A percentile compares a stretch with the other conserved stretches of the same genome.
Evolutionary conservation across 169 alveolate genomes (phyloP).

Genomic region (Plasmodium relictum): DNA sequence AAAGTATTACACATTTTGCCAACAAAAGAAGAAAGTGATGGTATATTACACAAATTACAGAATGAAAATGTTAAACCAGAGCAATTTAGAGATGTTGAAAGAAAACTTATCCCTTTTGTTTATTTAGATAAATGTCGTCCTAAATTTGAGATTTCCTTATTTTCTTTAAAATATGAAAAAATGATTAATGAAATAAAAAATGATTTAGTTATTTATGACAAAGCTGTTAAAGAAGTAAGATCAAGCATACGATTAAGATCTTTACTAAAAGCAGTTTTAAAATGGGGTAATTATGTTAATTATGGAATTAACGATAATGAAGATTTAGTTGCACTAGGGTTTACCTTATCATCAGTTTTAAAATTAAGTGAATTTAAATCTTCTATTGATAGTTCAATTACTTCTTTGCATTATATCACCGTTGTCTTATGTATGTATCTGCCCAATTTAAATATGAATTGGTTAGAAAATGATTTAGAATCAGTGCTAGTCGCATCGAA

Average conservation of each 20-base stretch:
- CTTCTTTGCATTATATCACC: constrained; percentile 86
- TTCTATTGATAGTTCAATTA: constrained; percentile 79
- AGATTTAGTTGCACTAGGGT: constrained; percentile 80
- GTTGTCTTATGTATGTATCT: constrained; percentile 81
- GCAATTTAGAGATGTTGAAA: constrained; percentile 78
- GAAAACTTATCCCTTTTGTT: constrained; percentile 73
- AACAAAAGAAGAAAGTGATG: constrained; percentile 80
- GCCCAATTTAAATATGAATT: constrained; percentile 75
- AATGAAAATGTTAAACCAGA: constrained; percentile 59
- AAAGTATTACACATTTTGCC: constrained; percentile 68
- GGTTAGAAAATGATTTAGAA: constrained; percentile 40
- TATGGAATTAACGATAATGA: constrained; percentile 82
- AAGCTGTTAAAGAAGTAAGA: constrained; percentile 81
- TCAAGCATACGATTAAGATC: constrained; percentile 80
- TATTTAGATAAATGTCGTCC: constrained; percentile 69
- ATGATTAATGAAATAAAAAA: constrained; percentile 69
- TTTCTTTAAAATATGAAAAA: constrained; percentile 77
- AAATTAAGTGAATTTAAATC: constrained; percentile 86
- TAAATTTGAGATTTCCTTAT: constrained; percentile 78
- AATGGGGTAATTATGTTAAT: constrained; percentile 88
- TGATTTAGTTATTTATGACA: constrained; percentile 78
- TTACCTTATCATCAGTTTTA: constrained; percentile 83
- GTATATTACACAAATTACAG: constrained; percentile 58
- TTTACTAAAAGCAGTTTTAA: constrained; percentile 81
- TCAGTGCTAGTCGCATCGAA: constrained; percentile 73